phyloP scores from a whole-genome alignment of 2,329 filamentous ascomycete species.

The Thielaviopsis euricoi region DNA sequence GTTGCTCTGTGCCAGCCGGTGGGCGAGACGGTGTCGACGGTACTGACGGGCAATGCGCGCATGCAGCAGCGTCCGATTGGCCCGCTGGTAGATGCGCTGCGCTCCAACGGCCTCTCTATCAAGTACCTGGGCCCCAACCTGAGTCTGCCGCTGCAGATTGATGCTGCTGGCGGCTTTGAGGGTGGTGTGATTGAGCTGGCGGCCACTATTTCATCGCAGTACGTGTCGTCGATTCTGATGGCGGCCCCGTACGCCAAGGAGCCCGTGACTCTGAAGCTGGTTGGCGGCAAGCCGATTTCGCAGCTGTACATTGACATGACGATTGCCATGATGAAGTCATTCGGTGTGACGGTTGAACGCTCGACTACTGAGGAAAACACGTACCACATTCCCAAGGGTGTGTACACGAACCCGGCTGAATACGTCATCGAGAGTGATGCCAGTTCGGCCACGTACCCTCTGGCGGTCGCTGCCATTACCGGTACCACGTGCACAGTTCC shows the following conservation, averaged over 20 bases:
- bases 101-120: conserved; percentile 71
- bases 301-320: conserved; percentile 99
- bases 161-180: conserved; percentile 65
- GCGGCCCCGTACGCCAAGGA: conserved; percentile 92
- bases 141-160: conserved; percentile 69
- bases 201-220: conserved; percentile 95
- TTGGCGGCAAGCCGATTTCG: conserved; percentile 95
- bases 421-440: conserved; percentile 95
- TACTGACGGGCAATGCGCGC: conserved; percentile 82
- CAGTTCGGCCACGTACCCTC: conserved; percentile 89
- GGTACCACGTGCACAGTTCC: conserved; percentile 91
- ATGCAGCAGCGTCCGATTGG: conserved; percentile 96
- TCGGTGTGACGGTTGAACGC: conserved; percentile 65
- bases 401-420: conserved; percentile 66
- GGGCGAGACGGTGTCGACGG: conserved; percentile 42
- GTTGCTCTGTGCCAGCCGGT: conserved; percentile 63
- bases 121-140: conserved; percentile 71
- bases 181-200: conserved; percentile 83
- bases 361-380: conserved; percentile 71
- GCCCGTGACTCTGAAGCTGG: conserved; percentile 72
- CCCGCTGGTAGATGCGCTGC: conserved; percentile 77
- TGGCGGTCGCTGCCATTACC: conserved; percentile 87
- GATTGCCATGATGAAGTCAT: conserved; percentile 88
- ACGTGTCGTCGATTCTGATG: conserved; percentile 93
- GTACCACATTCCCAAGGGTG: conserved; percentile 78